Percentiles rank a stretch among this genome's conserved stretches.
These are phyloP conservation scores for Xerocomus brunneocitrinus DNA, from an alignment of 768 basidiomycete species.

Conservation along the genomic window DNA sequence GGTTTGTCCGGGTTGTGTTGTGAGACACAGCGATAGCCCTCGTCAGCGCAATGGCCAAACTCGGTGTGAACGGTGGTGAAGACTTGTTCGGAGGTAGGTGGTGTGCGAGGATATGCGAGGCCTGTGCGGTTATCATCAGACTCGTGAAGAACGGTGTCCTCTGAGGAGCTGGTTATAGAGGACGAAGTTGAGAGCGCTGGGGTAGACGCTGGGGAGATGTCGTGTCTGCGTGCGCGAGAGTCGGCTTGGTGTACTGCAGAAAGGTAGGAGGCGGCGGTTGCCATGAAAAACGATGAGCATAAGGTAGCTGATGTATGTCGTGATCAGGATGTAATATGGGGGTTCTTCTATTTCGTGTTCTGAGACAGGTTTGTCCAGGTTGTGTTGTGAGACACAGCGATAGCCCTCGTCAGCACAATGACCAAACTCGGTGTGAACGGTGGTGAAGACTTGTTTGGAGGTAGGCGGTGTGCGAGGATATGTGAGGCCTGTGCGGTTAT, in stretches of 20 bases:
- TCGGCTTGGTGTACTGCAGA: too few relatives aligned
- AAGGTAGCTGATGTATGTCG: slow-evolving; percentile 92
- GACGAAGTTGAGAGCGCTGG: slow-evolving; percentile 74
- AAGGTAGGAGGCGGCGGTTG: too few relatives aligned
- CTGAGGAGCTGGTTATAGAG: slow-evolving; percentile 62
- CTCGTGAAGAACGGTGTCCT: slow-evolving; percentile 61
- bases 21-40: slow-evolving; percentile 64
- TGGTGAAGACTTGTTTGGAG: slow-evolving; percentile 72
- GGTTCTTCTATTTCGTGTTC: slow-evolving; percentile 74
- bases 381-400: slow-evolving; percentile 64
- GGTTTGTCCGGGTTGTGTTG: slow-evolving; percentile 47
- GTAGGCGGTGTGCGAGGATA: slow-evolving; percentile 65
- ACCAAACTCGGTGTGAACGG: slow-evolving; percentile 88
- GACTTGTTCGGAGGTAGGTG: slow-evolving; percentile 77
- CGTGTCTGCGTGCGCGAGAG: slow-evolving; percentile 33
- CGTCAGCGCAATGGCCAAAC: slow-evolving; percentile 87
- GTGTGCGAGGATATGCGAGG: slow-evolving; percentile 53
- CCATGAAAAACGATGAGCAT: slow-evolving; percentile 67
- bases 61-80: slow-evolving; percentile 82
- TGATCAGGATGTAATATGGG: slow-evolving; percentile 86
- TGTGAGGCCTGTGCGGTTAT: slow-evolving; percentile 53
- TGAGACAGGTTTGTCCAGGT: slow-evolving; percentile 40
- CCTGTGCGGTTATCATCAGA: slow-evolving; percentile 50
- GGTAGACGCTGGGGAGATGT: slow-evolving; percentile 53
- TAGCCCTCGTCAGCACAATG: slow-evolving; percentile 78